Conservation (phyloP, 768 basidiomycete genomes). For the Punctularia strigosozonata region DNA sequence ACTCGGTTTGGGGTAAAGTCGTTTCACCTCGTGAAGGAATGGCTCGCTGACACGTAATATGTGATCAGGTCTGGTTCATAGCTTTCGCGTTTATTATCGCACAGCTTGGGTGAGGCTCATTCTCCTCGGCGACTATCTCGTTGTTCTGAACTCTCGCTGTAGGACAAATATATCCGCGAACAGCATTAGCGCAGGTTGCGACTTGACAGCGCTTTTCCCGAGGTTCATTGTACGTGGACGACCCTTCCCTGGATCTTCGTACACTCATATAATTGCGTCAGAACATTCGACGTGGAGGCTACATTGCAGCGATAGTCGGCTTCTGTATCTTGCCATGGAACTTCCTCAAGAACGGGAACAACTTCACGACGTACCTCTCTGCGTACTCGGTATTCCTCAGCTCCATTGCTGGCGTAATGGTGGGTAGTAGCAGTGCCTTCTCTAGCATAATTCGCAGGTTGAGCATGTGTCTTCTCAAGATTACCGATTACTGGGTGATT, state of each 20-base stretch:
- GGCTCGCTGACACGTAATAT: conserved; percentile 3
- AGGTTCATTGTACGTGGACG: conserved; percentile 48
- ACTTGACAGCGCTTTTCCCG: conserved; percentile 67
- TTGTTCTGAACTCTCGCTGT: conserved; percentile 3
- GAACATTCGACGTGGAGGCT: conserved; percentile 81
- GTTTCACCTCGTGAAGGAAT: not conserved
- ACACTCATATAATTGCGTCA: conserved; percentile 11
- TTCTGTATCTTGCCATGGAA: conserved; percentile 70
- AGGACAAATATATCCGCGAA: conserved; percentile 82
- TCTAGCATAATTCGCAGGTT: too few relatives aligned
- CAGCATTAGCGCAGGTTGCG: conserved; percentile 73
- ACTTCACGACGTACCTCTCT: conserved; percentile 71
- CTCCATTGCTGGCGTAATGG: conserved; percentile 76
- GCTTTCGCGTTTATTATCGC: conserved; percentile 69
- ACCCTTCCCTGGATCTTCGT: conserved; percentile 1
- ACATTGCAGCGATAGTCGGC: conserved; percentile 69
- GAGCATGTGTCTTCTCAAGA: too few relatives aligned
- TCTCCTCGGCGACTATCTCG: conserved; percentile 6
- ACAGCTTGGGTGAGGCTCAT: conserved; percentile 19
- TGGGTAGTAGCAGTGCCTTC: too few relatives aligned
- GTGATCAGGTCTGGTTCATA: conserved; percentile 60
- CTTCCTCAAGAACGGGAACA: conserved; percentile 57
- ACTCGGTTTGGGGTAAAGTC: conserved; percentile 54
- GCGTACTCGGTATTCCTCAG: conserved; percentile 75
- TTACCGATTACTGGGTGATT: conserved; percentile 71